Evolutionary conservation across 2,329 filamentous ascomycete species (phyloP), one percentile per base, ranked within the genome.

Genomic region (Pyrenochaeta sp.): DNA sequence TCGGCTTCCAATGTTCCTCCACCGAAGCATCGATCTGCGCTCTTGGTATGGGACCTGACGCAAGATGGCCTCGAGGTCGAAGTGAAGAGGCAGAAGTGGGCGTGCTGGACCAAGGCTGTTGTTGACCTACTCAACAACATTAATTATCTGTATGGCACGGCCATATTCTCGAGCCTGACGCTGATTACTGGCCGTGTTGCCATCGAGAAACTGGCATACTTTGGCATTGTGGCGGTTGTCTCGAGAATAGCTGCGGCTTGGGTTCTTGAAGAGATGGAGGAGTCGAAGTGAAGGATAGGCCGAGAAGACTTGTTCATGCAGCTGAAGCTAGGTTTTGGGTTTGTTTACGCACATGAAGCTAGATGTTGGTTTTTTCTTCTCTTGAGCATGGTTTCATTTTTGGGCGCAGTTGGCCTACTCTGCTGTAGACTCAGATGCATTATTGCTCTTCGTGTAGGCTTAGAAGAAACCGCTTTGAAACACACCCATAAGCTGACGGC

Each of bases 101-200:
- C 39, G 21, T 20, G 17, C 14, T 50, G 47, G 47, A 37, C 39
- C 30, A 44, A 50, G 21, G 32, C 47, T 10, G 20, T 20, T 29
- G 18, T 31, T 2, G 47, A 50, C 29, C 31, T 50, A n/a, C 36
- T 50, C 17, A 50, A 44, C 40, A 50, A 50, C 31, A 14, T 37
- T 12, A 50, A 44, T 17, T 50, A 50, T 18, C 21, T 50, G 14
- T 50, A 50, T 37, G 47, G 39, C 7, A 50, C 47, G 30, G 47
- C 47, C 1, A n/a, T 50, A 7, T 50, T 50, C 35, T 35, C 47
- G 9, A 44, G 47, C 17, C 12, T 50, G 21, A 50, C 47, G n/a
- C 32, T 50, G 11, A 30, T 50, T 12, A 35, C 27, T 7, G 47
- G 47, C 14, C 43, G 30, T 18, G n/a, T 21, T 18, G 47, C 47